Evolutionary conservation across 139 green algal species (phyloP).

Genomic region (Picochlorum sp.): DNA sequence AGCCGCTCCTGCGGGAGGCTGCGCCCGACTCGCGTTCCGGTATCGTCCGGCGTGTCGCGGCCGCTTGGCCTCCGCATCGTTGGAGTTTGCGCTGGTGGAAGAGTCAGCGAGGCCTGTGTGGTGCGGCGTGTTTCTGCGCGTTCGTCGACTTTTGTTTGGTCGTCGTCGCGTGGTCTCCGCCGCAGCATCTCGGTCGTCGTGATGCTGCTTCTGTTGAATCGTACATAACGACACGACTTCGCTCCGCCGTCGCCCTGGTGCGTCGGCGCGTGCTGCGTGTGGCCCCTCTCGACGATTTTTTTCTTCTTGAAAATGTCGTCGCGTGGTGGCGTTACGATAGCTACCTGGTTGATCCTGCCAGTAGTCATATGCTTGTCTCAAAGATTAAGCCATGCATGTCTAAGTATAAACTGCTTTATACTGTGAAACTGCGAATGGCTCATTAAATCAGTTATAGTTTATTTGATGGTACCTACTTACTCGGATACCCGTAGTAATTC

Average conservation of each 20-base stretch:
- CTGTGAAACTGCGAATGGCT: conserved; percentile 99
- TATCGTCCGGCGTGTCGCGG: no score
- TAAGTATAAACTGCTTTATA: conserved; percentile 99
- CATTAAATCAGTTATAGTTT: conserved; percentile 99
- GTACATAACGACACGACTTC: no score
- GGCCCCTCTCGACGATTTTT: not conserved
- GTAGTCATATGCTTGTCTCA: conserved; percentile 98
- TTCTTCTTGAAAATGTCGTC: not conserved
- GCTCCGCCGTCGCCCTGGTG: not conserved
- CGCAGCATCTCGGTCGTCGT: no score
- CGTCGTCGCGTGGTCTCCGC: no score
- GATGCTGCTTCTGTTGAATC: no score
- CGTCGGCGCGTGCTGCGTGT: not conserved
- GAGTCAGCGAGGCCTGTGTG: no score
- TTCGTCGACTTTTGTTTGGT: no score
- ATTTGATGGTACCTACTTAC: conserved; percentile 96
- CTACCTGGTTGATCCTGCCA: conserved; percentile 95
- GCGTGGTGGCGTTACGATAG: conserved; percentile 18
- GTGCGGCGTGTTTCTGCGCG: no score
- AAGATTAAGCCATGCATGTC: conserved; percentile 99
- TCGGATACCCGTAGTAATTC: conserved; percentile 77
- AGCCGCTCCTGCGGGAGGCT: no score
- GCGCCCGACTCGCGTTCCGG: no score
- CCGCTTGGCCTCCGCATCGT: no score
- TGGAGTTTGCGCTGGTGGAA: no score